Evolutionary conservation across 371 early-diverging fungal species (phyloP), one percentile per base, ranked within the genome.

Genomic region (Mucor mucedo): DNA sequence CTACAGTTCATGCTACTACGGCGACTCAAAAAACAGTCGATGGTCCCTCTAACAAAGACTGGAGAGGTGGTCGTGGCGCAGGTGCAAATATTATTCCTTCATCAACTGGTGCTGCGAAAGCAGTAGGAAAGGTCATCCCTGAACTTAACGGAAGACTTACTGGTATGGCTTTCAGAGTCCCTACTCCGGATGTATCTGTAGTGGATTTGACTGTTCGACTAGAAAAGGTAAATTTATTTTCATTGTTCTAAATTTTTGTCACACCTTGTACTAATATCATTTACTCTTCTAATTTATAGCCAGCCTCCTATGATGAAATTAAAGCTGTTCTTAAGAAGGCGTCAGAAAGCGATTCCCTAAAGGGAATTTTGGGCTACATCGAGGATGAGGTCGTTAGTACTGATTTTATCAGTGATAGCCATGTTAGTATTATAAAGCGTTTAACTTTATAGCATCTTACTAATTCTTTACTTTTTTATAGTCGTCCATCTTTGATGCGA

Each of bases 11-110:
- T 84, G 95, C 99, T 61, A 89, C 92, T 70, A 99, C 99, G 52
- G 98, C 98, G 61, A 98, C 99, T 73, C 99, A 99, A 80, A 97
- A 98, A 89, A 98, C 98, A 59, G 99, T 99, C 64, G 99, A 99
- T 87, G 95, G 96, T 58, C 98, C 98, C 45, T 96, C 97, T 28
- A 91, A 91, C 69, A 98, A 97, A 84, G 97, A 97, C 88, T 96
- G 96, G 95, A 88, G 98, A 62, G 86, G 91, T 60, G 97, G 99
- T 61, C 95, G 99, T 87, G 95, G 98, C 71, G 97, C 98, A 38
- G 85, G 92, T 74, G 79, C 82, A 55, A 99, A 99, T 89, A 99
- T 99, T 78, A 99, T 99, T 80, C 99, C 99, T 16, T 94, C 99
- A 64, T 91, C 95, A 61, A 99, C 99, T 58, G 99, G 99, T 68